These are phyloP conservation scores for Ophiocordyceps sinensis DNA, from an alignment of 2,329 filamentous ascomycete species.

Conservation along the genomic window DNA sequence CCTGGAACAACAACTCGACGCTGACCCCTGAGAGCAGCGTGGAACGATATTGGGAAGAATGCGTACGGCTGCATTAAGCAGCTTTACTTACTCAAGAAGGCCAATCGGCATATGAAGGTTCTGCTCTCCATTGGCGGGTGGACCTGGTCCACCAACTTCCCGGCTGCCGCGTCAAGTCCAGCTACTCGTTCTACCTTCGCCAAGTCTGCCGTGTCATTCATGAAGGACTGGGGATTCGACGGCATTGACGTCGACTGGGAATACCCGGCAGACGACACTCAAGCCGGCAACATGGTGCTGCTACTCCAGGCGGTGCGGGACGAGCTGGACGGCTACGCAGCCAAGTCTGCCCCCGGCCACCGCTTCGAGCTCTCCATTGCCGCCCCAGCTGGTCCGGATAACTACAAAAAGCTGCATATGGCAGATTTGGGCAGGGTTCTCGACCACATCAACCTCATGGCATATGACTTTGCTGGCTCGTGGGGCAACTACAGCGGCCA, in stretches of 20 bases:
- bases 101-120: conserved; percentile 62
- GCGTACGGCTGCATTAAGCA: conserved; percentile 74
- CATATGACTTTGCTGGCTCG: conserved; percentile 62
- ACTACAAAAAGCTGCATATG: conserved; percentile 35
- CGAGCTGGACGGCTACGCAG: conserved; percentile 34
- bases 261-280: conserved; percentile 19
- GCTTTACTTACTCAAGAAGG: conserved; percentile 61
- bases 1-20: neutral
- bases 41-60: conserved; percentile 53
- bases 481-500: conserved; percentile 54
- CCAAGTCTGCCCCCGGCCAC: conserved; percentile 26
- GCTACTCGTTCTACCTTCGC: conserved; percentile 54
- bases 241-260: conserved; percentile 30
- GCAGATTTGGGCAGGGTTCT: conserved; percentile 30
- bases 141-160: conserved; percentile 69
- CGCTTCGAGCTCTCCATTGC: conserved; percentile 42
- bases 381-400: conserved; percentile 30
- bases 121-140: conserved; percentile 74
- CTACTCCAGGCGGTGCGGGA: conserved; percentile 28
- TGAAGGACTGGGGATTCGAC: conserved; percentile 58
- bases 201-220: conserved; percentile 47
- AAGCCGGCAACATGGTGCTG: conserved; percentile 29
- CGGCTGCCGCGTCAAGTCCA: conserved; percentile 48
- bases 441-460: conserved; percentile 55
- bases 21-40: conserved; percentile 18